Evolutionary conservation across 2,329 filamentous ascomycete species (phyloP), one percentile per base, ranked within the genome.

Genomic region (Clonostachys rhizophaga): DNA sequence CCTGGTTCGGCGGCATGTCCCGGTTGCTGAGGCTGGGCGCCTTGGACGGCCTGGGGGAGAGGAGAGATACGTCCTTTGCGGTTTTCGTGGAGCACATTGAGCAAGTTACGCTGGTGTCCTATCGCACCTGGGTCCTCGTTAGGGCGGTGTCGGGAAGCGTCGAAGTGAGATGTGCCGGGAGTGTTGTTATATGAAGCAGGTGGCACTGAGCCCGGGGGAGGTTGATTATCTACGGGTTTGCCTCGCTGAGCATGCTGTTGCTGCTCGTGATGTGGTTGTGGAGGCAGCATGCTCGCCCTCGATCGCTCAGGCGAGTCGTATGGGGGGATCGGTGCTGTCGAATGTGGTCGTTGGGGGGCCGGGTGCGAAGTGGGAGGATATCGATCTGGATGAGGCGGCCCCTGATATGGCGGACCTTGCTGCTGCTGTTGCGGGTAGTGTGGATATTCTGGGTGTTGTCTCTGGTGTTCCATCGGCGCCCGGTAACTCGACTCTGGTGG

Each of bases 21-120:
- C 46, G 87, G 79, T 37, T 87, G 80, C 56, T 91, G 87, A 14
- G 86, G 83, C 63, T 96, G 91, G 2, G 89, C 91, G 18, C 92
- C 92, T 61, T 96, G 91, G 1, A 96, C 91, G 18, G 92, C 91
- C 65, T 96, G 92, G 1, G 92, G 92, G 14, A 96, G 72, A 2
- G 92, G 92, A 9, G 92, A 96, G 37, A 90, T 78, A 43, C 91
- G 84, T 2, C 91, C 91, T 54, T 86, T 87, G 46, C 89, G 83
- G 59, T 90, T 91, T 50, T 86, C 84, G 48, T 89, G 85, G 56
- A 95, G 89, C 11, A 95, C 78, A 4, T 83, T 84, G n/a, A 96
- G 72, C 40, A 95, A 74, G 36, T 80, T 84, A 51, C 87, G 76
- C 50, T 75, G 83, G 43, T 79, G 78, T 9, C 53, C 51, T 46